Conservation (phyloP, 2,329 filamentous ascomycete genomes). For the Epichloe bromicola region DNA sequence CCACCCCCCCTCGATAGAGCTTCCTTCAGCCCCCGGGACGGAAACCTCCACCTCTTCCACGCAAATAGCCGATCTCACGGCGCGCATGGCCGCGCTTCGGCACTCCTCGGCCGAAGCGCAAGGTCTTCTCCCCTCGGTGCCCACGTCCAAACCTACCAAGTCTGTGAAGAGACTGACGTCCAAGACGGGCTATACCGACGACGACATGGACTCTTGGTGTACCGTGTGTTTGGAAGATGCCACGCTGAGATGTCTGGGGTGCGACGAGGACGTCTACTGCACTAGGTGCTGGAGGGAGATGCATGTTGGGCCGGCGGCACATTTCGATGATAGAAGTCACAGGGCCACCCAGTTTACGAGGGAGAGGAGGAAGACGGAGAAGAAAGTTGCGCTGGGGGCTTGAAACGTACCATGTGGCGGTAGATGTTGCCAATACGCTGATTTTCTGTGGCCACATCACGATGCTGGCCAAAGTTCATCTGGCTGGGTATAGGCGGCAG, state of each 20-base stretch:
- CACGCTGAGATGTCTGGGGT: conserved; percentile 58
- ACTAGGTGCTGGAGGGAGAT: conserved; percentile 69
- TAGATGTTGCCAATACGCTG: no score
- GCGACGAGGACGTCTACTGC: conserved; percentile 63
- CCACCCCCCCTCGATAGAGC: neutral
- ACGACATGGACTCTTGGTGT: conserved; percentile 67
- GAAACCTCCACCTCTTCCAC: conserved; percentile 5
- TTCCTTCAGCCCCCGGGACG: neutral
- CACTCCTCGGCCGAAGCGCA: conserved; percentile 19
- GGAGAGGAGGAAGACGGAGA: conserved; percentile 20
- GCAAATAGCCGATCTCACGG: conserved; percentile 29
- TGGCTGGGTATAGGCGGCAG: no score
- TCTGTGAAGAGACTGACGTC: conserved; percentile 25
- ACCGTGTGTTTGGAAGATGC: conserved; percentile 72
- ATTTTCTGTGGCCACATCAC: no score
- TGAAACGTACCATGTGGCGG: neutral
- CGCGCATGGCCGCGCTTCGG: conserved; percentile 39
- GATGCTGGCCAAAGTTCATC: no score
- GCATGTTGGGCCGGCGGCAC: conserved; percentile 56
- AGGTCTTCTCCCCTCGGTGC: conserved; percentile 37
- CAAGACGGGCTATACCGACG: conserved; percentile 43
- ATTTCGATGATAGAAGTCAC: conserved; percentile 58
- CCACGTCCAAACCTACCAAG: conserved; percentile 33
- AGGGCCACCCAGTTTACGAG: conserved; percentile 47
- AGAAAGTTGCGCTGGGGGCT: conserved; percentile 24